Conservation (phyloP, 202 grass and related monocot genomes). For the Setaria italica region DNA sequence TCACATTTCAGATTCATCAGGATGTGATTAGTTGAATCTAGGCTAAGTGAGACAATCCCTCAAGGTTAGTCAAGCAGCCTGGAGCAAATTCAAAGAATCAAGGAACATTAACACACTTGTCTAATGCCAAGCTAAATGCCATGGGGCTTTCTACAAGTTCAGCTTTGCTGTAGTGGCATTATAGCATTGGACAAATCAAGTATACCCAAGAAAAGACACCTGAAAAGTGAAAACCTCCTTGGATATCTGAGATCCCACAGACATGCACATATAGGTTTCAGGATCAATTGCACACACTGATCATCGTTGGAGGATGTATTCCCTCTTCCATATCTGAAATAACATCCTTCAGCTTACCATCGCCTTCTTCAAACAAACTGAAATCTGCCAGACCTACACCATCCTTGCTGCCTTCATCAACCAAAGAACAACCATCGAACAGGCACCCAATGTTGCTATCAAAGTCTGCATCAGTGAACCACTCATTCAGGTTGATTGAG, state of each 20-base stretch:
- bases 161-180: constrained; percentile 25
- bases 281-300: constrained; percentile 64
- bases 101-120: constrained; percentile 34
- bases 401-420: constrained; percentile 44
- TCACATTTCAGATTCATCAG: constrained; percentile 30
- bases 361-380: constrained; percentile 30
- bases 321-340: constrained; percentile 35
- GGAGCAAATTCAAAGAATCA: constrained; percentile 34
- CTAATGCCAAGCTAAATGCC: constrained; percentile 33
- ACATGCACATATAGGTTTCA: not conserved
- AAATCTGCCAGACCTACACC: constrained; percentile 26
- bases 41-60: constrained; percentile 32
- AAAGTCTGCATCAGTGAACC: constrained; percentile 57
- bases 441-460: constrained; percentile 60
- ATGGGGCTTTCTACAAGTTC: constrained; percentile 42
- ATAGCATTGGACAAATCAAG: constrained; percentile 21
- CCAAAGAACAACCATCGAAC: constrained; percentile 56
- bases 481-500: constrained; percentile 55
- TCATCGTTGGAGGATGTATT: constrained; percentile 53
- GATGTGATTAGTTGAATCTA: constrained; percentile 47
- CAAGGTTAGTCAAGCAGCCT: constrained; percentile 34
- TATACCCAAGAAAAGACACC: constrained; percentile 39
- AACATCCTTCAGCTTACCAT: constrained; percentile 51
- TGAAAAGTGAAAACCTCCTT: constrained; percentile 51
- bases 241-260: constrained; percentile 21